phyloP scores from a whole-genome alignment of 1,284 basidiomycete species.

The Cerrena zonata region DNA sequence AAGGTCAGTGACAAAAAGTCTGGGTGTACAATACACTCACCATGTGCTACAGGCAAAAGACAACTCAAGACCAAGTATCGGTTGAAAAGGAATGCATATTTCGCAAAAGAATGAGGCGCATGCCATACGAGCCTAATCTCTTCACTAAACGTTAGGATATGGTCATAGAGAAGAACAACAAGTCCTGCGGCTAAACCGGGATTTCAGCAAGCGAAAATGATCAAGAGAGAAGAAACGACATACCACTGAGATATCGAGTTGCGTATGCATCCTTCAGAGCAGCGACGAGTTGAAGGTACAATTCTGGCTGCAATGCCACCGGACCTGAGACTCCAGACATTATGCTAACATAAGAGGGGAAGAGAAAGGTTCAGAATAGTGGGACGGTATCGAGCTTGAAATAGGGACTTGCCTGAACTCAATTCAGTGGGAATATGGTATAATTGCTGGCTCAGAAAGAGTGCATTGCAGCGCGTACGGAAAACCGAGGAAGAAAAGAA shows the following conservation, averaged over 20 bases:
- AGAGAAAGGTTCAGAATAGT: background rate
- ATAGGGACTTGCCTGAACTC: background rate
- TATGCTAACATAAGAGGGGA: background rate
- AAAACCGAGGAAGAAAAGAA: background rate
- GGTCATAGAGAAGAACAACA: conserved; percentile 15
- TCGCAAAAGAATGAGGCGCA: conserved; percentile 13
- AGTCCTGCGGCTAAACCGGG: conserved; percentile 22
- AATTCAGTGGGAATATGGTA: background rate
- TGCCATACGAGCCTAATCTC: conserved; percentile 15
- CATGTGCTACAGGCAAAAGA: conserved; percentile 8
- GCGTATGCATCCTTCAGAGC: conserved; percentile 16
- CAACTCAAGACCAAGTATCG: conserved; percentile 13
- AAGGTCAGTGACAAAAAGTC: background rate
- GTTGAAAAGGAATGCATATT: conserved; percentile 16
- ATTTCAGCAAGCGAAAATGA: background rate
- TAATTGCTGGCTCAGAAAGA: background rate
- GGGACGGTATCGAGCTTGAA: background rate
- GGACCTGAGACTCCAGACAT: background rate
- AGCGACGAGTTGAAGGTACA: background rate
- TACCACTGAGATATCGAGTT: conserved; percentile 15
- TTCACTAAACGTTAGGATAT: conserved; percentile 14
- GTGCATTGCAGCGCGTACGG: background rate
- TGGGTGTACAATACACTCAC: too few relatives aligned
- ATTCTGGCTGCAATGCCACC: background rate
- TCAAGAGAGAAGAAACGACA: background rate